These are phyloP conservation scores for Litsea cubeba DNA, from an alignment of 164 flowering plant genomes.

Conservation along the genomic window DNA sequence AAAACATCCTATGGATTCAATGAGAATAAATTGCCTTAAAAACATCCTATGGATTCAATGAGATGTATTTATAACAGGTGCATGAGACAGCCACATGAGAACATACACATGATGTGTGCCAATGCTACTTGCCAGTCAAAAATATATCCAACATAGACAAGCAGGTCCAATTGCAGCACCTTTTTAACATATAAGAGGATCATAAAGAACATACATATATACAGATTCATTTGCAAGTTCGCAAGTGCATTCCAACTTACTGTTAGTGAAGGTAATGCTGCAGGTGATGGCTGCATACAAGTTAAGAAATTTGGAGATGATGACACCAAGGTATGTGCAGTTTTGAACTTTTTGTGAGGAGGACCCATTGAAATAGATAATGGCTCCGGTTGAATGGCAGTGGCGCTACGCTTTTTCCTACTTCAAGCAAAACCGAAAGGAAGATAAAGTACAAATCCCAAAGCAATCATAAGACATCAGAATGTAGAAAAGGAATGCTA, in stretches of 20 bases:
- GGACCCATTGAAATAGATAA: conserved; percentile 5
- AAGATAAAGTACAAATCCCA: background rate
- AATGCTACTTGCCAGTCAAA: background rate
- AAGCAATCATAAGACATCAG: conserved; percentile 1
- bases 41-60: background rate
- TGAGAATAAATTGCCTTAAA: background rate
- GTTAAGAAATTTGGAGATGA: conserved; percentile 13
- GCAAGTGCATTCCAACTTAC: conserved; percentile 13
- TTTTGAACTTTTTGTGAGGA: conserved; percentile 18
- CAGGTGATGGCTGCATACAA: conserved; percentile 18
- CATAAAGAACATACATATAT: background rate
- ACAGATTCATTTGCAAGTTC: too few relatives aligned
- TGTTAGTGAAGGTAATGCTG: conserved; percentile 12
- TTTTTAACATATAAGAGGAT: background rate
- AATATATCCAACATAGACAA: background rate
- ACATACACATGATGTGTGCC: background rate
- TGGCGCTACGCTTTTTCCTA: conserved; percentile 29
- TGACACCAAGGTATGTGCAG: conserved; percentile 2
- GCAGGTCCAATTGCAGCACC: background rate
- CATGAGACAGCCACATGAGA: background rate
- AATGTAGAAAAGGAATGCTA: background rate
- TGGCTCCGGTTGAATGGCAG: conserved; percentile 9
- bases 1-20: too few relatives aligned
- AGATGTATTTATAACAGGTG: background rate
- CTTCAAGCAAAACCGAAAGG: background rate